Percentiles rank a stretch among this genome's conserved stretches.
Evolutionary conservation across 306 rosid genomes (phyloP).

Genomic region (Arachis stenosperma): DNA sequence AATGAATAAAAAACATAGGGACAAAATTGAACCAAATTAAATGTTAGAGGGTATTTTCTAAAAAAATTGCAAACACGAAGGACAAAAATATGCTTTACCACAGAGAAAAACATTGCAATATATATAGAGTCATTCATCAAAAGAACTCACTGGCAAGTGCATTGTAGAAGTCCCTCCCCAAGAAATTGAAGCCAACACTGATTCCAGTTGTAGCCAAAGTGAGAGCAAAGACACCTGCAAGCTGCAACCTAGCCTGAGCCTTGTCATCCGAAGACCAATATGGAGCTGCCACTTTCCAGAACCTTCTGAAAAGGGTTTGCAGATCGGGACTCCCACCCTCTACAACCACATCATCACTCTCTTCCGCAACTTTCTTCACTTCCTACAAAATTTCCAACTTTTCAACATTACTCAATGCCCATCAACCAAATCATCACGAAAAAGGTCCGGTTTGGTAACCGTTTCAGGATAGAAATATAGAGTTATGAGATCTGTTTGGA

Average conservation of each 20-base stretch:
- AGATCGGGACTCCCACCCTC: conserved; percentile 63
- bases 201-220: conserved; percentile 94
- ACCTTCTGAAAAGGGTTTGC: conserved; percentile 64
- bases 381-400: conserved; percentile 36
- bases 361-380: conserved; percentile 40
- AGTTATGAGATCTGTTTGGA: no score
- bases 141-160: conserved; percentile 83
- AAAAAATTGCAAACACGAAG: no score
- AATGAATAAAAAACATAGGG: no score
- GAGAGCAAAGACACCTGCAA: conserved; percentile 86
- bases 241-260: conserved; percentile 71
- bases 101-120: no score
- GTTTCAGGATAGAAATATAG: no score
- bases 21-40: no score
- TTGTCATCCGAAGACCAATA: conserved; percentile 90
- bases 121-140: background rate
- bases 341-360: conserved; percentile 29
- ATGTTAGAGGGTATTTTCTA: no score
- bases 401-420: conserved; percentile 9
- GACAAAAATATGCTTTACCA: no score
- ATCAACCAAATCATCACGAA: conserved; percentile 8
- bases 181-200: conserved; percentile 91
- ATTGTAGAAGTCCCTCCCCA: conserved; percentile 94
- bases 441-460: background rate
- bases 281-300: conserved; percentile 97